These are phyloP conservation scores for Fusarium udum DNA, from an alignment of 2,329 filamentous ascomycete genomes.

Conservation along the genomic window DNA sequence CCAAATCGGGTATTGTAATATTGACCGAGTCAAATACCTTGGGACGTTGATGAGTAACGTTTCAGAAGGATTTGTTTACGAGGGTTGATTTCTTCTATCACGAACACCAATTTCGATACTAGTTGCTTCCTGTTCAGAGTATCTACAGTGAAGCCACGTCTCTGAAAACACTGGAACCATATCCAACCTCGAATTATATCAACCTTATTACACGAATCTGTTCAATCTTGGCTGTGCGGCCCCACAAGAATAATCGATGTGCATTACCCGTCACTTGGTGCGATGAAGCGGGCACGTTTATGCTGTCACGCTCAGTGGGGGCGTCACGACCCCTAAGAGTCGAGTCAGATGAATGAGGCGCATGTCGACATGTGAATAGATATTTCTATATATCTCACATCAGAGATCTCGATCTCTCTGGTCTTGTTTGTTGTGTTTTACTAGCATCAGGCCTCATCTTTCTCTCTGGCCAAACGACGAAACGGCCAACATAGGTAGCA, in stretches of 20 bases:
- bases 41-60: neutral
- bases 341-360: conserved; percentile 29
- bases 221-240: conserved; percentile 1
- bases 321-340: conserved; percentile 17
- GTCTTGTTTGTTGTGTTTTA: neutral
- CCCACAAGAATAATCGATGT: neutral
- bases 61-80: conserved; percentile 12
- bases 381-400: conserved; percentile 17
- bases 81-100: neutral
- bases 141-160: neutral
- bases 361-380: conserved; percentile 31
- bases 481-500: conserved; percentile 2
- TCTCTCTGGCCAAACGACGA: neutral
- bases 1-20: neutral
- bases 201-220: neutral
- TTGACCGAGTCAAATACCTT: neutral
- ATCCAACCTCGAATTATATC: neutral
- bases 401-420: conserved; percentile 27
- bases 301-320: conserved; percentile 30
- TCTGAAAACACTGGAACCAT: neutral
- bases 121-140: neutral
- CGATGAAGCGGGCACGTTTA: conserved; percentile 21
- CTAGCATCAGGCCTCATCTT: neutral
- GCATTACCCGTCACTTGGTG: conserved; percentile 12
- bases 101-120: neutral